These are phyloP conservation scores for Rhizopogon roseolus DNA, from an alignment of 768 basidiomycete species.

Conservation along the genomic window DNA sequence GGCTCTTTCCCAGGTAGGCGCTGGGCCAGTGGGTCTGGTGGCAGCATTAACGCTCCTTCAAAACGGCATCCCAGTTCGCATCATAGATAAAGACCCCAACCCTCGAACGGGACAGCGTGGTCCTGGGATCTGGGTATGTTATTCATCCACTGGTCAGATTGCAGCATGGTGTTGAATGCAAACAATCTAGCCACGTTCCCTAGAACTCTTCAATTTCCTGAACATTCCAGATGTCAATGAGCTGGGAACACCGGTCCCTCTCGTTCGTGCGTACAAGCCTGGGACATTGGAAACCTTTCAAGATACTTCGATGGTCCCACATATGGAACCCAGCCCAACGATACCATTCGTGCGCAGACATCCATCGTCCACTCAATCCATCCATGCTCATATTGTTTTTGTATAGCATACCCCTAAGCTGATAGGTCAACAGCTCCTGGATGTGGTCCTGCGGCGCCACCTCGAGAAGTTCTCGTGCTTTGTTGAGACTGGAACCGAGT, in stretches of 20 bases:
- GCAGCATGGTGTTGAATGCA: not conserved
- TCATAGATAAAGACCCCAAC: not conserved
- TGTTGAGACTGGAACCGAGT: constrained; percentile 31
- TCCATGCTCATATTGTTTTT: not conserved
- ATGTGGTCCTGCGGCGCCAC: constrained; percentile 10
- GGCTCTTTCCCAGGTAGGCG: not conserved
- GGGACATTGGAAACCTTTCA: not conserved
- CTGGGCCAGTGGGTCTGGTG: too few species aligned
- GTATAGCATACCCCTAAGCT: not conserved
- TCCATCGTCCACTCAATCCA: not conserved
- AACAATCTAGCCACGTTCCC: constrained; percentile 32
- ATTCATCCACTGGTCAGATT: not conserved
- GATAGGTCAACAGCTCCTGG: constrained; percentile 16
- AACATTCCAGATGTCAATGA: constrained; percentile 32
- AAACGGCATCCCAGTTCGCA: too few species aligned
- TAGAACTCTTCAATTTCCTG: constrained; percentile 35
- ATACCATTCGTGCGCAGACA: not conserved
- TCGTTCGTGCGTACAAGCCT: constrained; percentile 28
- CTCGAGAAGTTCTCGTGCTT: constrained; percentile 5
- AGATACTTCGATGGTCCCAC: not conserved
- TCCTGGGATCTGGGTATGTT: constrained; percentile 30
- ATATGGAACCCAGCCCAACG: constrained; percentile 6
- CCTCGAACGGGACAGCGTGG: constrained; percentile 34
- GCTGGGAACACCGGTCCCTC: constrained; percentile 19
- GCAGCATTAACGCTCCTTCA: too few species aligned